Evolutionary conservation across 2,329 filamentous ascomycete species (phyloP).

Genomic region (Aureobasidium pullulans): DNA sequence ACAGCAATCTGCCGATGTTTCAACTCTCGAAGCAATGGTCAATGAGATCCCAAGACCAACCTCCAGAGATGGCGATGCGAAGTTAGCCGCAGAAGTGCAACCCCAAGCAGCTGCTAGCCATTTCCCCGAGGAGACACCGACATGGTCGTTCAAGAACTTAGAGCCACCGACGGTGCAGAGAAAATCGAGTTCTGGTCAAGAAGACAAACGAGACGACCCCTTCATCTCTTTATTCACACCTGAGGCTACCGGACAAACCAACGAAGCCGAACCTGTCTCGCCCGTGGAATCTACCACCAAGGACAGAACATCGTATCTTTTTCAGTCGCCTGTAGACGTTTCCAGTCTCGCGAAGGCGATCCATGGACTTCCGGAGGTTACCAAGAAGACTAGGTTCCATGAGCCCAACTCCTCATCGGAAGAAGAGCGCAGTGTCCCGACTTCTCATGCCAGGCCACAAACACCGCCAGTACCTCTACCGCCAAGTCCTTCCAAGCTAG

Average conservation of each 20-base stretch:
- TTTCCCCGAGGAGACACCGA: background rate
- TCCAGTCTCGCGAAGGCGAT: background rate
- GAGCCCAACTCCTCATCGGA: background rate
- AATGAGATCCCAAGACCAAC: background rate
- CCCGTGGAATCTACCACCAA: constrained; percentile 38
- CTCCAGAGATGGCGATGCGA: background rate
- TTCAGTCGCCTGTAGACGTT: constrained; percentile 34
- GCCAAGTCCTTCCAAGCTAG: background rate
- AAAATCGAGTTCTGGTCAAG: background rate
- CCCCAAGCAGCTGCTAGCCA: no score
- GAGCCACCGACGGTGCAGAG: background rate
- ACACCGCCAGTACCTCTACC: background rate
- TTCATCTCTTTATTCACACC: background rate
- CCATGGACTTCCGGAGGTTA: no score
- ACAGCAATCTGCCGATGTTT: background rate
- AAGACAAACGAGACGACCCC: background rate
- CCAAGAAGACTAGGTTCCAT: background rate
- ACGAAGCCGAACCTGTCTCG: constrained; percentile 20
- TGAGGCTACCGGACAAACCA: background rate
- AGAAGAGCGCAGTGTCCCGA: background rate
- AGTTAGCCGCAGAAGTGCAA: background rate
- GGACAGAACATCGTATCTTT: constrained; percentile 40
- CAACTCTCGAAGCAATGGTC: background rate
- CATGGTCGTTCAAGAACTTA: constrained; percentile 9
- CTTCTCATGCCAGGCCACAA: background rate